phyloP scores from a whole-genome alignment of 2,329 filamentous ascomycete genomes.

The Neonectria neomacrospora region DNA sequence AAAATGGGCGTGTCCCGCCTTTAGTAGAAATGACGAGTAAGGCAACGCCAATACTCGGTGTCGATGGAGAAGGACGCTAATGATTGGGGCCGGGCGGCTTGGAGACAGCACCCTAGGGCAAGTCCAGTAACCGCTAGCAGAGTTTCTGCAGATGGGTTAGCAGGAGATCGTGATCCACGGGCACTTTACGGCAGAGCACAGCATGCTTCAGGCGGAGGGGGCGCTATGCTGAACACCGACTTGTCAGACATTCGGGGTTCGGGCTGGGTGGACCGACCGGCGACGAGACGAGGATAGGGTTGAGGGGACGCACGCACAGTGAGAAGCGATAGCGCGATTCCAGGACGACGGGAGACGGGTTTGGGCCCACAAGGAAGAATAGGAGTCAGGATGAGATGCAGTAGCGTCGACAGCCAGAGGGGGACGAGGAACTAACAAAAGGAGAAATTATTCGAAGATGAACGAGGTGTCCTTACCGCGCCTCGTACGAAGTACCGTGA shows the following conservation, averaged over 20 bases:
- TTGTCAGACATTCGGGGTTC: slow-evolving; percentile 12
- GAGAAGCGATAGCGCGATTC: slow-evolving; percentile 25
- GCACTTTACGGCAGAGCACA: slow-evolving; percentile 7
- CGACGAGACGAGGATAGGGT: background rate
- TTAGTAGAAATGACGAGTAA: slow-evolving; percentile 28
- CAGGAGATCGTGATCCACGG: slow-evolving; percentile 20
- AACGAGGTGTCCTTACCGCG: background rate
- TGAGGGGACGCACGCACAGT: slow-evolving; percentile 12
- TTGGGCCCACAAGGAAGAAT: slow-evolving; percentile 28
- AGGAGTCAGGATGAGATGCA: slow-evolving; percentile 39
- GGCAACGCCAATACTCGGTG: slow-evolving; percentile 20
- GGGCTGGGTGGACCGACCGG: slow-evolving; percentile 16
- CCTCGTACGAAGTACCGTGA: background rate
- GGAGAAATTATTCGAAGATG: background rate
- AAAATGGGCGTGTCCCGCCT: slow-evolving; percentile 28
- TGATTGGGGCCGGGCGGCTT: slow-evolving; percentile 4
- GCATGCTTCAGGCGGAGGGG: slow-evolving; percentile 10
- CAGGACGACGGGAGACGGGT: slow-evolving; percentile 15
- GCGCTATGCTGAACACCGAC: slow-evolving; percentile 2
- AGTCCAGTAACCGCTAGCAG: slow-evolving; percentile 1
- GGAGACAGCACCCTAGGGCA: slow-evolving; percentile 6
- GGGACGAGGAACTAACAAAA: slow-evolving; percentile 3
- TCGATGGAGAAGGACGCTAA: slow-evolving; percentile 24
- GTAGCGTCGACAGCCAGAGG: slow-evolving; percentile 24
- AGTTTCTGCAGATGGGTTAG: slow-evolving; percentile 13